These are phyloP conservation scores for Claviceps fusiformis DNA, from an alignment of 2,329 filamentous ascomycete species.

Conservation along the genomic window DNA sequence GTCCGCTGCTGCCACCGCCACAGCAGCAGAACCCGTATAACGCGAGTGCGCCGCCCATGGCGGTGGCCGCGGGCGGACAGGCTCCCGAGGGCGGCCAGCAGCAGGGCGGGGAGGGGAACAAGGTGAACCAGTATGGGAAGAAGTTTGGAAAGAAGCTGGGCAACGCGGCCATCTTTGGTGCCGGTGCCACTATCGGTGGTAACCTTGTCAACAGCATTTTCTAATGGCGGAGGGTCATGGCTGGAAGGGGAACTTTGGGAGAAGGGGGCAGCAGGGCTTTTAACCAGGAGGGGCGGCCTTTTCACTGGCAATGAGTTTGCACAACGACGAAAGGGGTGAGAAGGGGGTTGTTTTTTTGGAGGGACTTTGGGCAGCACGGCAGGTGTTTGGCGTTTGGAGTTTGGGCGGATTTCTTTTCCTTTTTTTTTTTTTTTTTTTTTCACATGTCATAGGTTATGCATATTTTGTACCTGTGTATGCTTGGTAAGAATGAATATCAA, in stretches of 20 bases:
- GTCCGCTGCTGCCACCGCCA: too few relatives aligned
- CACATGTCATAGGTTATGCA: background rate
- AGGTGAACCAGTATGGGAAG: slow-evolving; percentile 67
- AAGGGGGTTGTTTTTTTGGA: background rate
- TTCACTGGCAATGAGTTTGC: too few relatives aligned
- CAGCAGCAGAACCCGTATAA: slow-evolving; percentile 50
- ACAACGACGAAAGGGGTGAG: background rate
- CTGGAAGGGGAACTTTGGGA: background rate
- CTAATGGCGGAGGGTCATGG: slow-evolving; percentile 30
- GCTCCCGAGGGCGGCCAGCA: slow-evolving; percentile 20
- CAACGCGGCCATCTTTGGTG: slow-evolving; percentile 74
- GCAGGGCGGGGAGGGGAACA: slow-evolving; percentile 34
- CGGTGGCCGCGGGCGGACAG: slow-evolving; percentile 46
- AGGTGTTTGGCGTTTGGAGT: background rate
- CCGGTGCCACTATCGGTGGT: slow-evolving; percentile 77
- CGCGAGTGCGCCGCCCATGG: slow-evolving; percentile 58
- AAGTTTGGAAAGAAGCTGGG: slow-evolving; percentile 92
- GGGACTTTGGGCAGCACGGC: too few relatives aligned
- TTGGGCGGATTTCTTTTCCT: too few relatives aligned
- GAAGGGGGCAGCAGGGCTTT: too few relatives aligned
- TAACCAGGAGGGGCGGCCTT: too few relatives aligned
- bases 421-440: too few relatives aligned
- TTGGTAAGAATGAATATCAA: too few relatives aligned
- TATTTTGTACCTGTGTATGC: too few relatives aligned
- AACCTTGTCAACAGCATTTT: slow-evolving; percentile 89